Base-by-base conservation (phyloP, 495 filamentous ascomycete genomes). In the Tuber umbilicatum region DNA sequence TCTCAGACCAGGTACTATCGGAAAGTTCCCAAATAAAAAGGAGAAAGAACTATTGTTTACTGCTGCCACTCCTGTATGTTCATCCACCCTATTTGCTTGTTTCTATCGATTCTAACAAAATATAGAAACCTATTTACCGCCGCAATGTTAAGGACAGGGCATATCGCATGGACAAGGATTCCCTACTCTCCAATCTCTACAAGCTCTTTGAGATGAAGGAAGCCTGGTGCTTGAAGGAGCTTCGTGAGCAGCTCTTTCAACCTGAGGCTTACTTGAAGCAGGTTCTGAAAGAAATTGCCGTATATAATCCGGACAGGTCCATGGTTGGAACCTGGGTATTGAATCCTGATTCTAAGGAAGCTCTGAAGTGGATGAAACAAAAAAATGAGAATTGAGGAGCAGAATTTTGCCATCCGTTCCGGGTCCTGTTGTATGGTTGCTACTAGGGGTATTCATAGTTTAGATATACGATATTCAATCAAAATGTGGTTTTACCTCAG, bases 191-290 rank as follows among this genome's bases (percentile, higher is more conserved):
- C 83, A 85, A 85, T 68, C 89, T 99, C 75, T 93, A 92, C 86
- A 82, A 85, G 19, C 91, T 89, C 79, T 99, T 97, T 89, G 87
- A 90, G 68, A 83, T 89, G 71, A 96, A 91, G 86, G 88, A 88
- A 72, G 97, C 93, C 83, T 98, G 94, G 93, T 87, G 90, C 40
- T 90, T 97, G 85, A 94, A 91, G 79, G 87, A 88, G 0, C 87
- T 99, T 76, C 91, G 91, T 75, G 85, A 86, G 31, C 83, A 85
- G 75, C 87, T 94, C 47, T 85, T 87, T 71, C 95, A 99, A 84
- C 95, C 95, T 0, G 96, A 99, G 81, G 89, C 89, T 2, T 99
- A 93, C 83, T 88, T 99, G 60, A 93, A 92, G 74, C 89, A 96
- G 83, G 90, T 89, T 9, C 82, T 98, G 75, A 91, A 92, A 75